Evolutionary conservation across 2,329 filamentous ascomycete genomes (phyloP).

Genomic region (Trichoderma brevicompactum): DNA sequence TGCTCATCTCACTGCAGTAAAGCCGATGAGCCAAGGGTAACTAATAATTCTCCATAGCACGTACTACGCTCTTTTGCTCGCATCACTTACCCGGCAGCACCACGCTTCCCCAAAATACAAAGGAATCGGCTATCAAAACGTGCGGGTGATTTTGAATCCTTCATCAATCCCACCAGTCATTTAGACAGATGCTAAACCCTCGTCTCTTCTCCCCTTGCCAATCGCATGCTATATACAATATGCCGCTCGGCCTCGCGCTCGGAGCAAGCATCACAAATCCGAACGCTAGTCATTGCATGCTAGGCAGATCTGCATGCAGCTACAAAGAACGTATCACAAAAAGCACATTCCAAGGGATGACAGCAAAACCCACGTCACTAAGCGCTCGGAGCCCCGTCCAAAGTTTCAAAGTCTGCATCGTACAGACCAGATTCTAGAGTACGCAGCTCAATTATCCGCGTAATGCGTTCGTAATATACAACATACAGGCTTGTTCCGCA

Average conservation of each 20-base stretch:
- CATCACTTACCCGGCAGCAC: too few species aligned
- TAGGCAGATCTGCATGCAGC: too few species aligned
- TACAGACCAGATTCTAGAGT: background rate
- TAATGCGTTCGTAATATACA: slow-evolving; percentile 17
- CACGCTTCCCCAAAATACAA: too few species aligned
- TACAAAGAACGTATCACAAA: background rate
- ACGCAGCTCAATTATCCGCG: background rate
- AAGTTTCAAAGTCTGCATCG: background rate
- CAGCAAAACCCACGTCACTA: background rate
- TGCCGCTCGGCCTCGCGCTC: background rate
- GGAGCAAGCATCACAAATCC: background rate
- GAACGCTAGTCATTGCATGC: background rate
- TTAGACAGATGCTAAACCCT: too few species aligned
- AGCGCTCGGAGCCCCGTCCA: background rate
- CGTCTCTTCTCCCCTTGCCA: too few species aligned
- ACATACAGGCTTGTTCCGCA: slow-evolving; percentile 21
- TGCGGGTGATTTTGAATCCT: too few species aligned
- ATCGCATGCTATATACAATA: background rate
- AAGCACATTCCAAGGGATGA: background rate
- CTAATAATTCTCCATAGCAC: too few species aligned
- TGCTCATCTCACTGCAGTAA: too few species aligned
- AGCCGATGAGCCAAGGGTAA: too few species aligned
- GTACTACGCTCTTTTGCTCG: too few species aligned
- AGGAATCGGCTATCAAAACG: too few species aligned
- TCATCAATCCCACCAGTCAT: too few species aligned